Base-by-base conservation (phyloP, 345 rosid species). In the Syzygium grande region DNA sequence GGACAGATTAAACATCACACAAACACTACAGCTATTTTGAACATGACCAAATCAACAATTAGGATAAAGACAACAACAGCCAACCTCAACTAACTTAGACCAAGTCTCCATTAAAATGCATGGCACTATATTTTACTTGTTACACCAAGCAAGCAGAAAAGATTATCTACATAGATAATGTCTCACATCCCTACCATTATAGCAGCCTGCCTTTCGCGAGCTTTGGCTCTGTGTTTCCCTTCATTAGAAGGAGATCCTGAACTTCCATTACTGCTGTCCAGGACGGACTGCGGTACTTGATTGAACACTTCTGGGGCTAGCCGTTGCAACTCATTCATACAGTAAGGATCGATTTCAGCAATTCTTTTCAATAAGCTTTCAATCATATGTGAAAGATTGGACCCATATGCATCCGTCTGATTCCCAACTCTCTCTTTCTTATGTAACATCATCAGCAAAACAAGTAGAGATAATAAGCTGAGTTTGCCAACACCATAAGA, bases 141-240 rank as follows among this genome's bases (percentile, higher is more conserved):
- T 38, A 19, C 49, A 38, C 80, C 80, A 73, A 73, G 83, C 49
- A 73, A 73, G 49, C 46, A 73, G 49, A 73, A 73, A 73, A 38
- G 83, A 38, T 73, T 38, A 38, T 73, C 80, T 38, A 25, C 46
- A 38, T 73, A 27, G 83, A 73, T 49, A 73, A 38, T 38, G 83
- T 49, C 49, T 73, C 41, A 52, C 43, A 85, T 54, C 58, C 98
- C 90, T 90, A 98, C 99, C 98, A 96, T 52, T 85, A 96, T 89
- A 58, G 98, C 97, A 88, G 98, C 99, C 92, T 98, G 99, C 88
- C 95, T 94, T 91, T 96, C 95, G 43, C 97, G 94, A 87, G 99
- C 99, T 91, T 93, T 94, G 27, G 96, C 97, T 93, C 96, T 96
- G 90, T 94, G 98, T 90, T 88, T 94, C 90, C 96, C 97, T 87